Base-by-base conservation (phyloP, 1,139 yeast genomes). In the Sugiyamaella pinicola region DNA sequence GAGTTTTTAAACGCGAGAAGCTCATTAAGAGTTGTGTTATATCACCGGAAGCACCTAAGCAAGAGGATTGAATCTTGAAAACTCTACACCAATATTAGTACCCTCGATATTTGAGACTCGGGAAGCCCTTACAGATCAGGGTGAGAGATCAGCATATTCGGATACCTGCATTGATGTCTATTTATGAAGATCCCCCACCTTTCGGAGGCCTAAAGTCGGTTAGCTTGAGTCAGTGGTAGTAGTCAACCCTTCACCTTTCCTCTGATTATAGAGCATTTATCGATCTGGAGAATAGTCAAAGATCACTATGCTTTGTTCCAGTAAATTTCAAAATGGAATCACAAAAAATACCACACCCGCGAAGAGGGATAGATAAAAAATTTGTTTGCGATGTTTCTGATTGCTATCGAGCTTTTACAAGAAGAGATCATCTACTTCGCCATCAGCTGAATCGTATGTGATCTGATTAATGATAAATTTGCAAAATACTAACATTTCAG, bases 301-400 rank as follows among this genome's bases (percentile, higher is more conserved):
- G 4, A 26, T 26, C 31, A 26, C 9, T 26, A 26, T 26, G 31
- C 31, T 26, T n/a, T 17, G 24, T 15, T n/a, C 10, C 10, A n/a
- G 17, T 12, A 4, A 18, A 15, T 3, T 26, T 26, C 17, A 18
- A 9, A 7, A 29, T 19, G 26, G 35, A 19, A 21, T 22, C 18
- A 33, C 28, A 31, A 22, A 39, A n/a, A 18, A 40, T 18, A 28
- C 26, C 17, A 21, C 31, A 37, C 22, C 7, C 28, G 3, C 43
- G 37, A 24, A 69, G 66, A 53, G 70, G 70, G 3, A 61, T 66
- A 4, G 66, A 62, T 29, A 68, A 68, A 55, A 56, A 59, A 28
- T 71, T 63, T 57, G 64, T 45, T 13, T 83, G 88, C 63, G 74
- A 75, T 15, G 79, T 74, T 63, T 75, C 78, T 40, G 49, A 39